phyloP scores from a whole-genome alignment of 2,329 filamentous ascomycete species.

The Bretziella fagacearum region DNA sequence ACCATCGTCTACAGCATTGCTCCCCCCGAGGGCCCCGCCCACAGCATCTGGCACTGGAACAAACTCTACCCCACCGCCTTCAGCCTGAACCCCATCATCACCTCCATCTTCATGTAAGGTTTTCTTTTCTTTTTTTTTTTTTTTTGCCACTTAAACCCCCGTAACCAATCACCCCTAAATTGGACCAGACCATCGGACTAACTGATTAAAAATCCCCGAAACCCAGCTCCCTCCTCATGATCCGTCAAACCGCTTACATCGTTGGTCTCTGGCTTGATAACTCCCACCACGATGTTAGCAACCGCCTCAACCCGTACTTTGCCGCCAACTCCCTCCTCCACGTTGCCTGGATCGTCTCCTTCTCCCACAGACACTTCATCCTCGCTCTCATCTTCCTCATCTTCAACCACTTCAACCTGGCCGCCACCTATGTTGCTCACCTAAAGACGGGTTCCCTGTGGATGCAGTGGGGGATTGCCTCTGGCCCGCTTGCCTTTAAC shows the following conservation, averaged over 20 bases:
- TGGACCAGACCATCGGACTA: no score
- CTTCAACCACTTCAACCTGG: conserved; percentile 69
- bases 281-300: conserved; percentile 46
- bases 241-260: conserved; percentile 58
- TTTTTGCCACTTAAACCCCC: no score
- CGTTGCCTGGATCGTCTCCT: conserved; percentile 69
- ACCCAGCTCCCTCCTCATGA: conserved; percentile 20
- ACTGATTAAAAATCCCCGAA: background rate
- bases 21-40: conserved; percentile 22
- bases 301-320: conserved; percentile 24
- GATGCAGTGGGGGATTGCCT: conserved; percentile 52
- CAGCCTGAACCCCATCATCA: conserved; percentile 48
- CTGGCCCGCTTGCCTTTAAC: conserved; percentile 66
- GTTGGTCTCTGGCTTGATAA: conserved; percentile 69
- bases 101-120: conserved; percentile 57
- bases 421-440: conserved; percentile 65
- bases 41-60: conserved; percentile 63
- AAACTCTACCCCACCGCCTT: conserved; percentile 52
- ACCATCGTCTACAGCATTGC: no score
- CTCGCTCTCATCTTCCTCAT: conserved; percentile 60
- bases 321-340: conserved; percentile 31
- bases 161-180: no score
- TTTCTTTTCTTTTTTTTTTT: no score
- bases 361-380: conserved; percentile 58
- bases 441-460: conserved; percentile 25